Percentiles rank a stretch among this genome's conserved stretches.
phyloP scores from a whole-genome alignment of 1,284 basidiomycete genomes.

The Ceratobasidium sp. region DNA sequence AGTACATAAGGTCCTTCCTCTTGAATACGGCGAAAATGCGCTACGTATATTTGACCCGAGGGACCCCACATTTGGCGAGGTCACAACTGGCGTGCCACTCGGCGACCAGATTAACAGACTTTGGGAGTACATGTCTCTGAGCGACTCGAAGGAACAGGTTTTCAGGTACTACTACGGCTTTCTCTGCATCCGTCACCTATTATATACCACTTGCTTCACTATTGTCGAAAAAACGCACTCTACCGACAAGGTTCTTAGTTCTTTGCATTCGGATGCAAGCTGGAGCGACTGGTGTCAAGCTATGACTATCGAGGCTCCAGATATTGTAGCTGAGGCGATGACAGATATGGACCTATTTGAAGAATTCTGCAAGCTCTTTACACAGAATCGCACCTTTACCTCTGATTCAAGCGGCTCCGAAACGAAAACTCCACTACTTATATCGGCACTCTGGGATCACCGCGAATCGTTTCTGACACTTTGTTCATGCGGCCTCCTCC shows the following conservation, averaged over 20 bases:
- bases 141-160: not conserved
- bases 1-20: not conserved
- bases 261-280: not conserved
- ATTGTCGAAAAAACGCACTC: not conserved
- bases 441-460: not conserved
- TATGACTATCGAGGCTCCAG: not conserved
- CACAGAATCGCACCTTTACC: not conserved
- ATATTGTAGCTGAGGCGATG: not conserved
- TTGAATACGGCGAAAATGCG: not conserved
- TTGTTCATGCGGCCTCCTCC: not conserved
- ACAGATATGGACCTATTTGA: not conserved
- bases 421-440: not conserved
- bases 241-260: not conserved
- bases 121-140: too few species aligned
- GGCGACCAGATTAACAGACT: too few species aligned
- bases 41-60: too few species aligned
- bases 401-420: too few species aligned
- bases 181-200: not conserved
- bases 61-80: too few species aligned
- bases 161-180: constrained; percentile 15
- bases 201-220: not conserved
- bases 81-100: too few species aligned
- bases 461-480: not conserved
- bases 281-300: not conserved
- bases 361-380: not conserved